Base-by-base conservation (phyloP, 768 basidiomycete genomes). In the Cystofilobasidium macerans region DNA sequence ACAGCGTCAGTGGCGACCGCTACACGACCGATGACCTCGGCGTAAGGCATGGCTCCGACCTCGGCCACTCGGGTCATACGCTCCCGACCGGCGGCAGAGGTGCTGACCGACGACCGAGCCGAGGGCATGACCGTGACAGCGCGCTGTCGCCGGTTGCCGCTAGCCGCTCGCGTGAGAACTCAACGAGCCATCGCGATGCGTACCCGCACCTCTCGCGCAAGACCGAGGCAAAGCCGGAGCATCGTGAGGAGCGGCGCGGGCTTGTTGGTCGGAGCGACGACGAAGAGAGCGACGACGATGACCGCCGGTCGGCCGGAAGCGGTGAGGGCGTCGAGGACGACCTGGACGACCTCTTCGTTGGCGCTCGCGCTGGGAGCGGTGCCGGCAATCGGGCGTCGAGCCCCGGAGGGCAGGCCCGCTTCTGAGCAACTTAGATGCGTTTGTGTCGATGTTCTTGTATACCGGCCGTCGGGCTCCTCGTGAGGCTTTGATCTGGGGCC, bases 151-250 rank as follows among this genome's bases (percentile, higher is more conserved):
- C 33, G 12, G 26, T 3, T 2, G 20, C 57, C 33, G 35, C 57
- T 24, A 33, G 35, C 33, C 20, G 9, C 33, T 58, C 57, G 20
- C 57, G 58, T 16, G 40, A 59, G 30, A 42, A 45, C 48, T 58
- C 28, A 2, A 30, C 57, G 9, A 13, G 16, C 3, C 56, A 59
- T 18, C 33, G 28, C 5, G 16, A 35, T 14, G 16, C 40, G n/a
- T 65, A 65, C 45, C 64, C 64, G 35, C 64, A 51, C 24, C 42
- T 65, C 20, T 45, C 64, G 11, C 58, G 59, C 35, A 59, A 59
- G 64, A 38, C n/a, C 30, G 64, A 65, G 47, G 38, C 56, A 5
- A 12, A 36, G 45, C 45, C 64, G 13, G 57, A 65, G 43, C 22
- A 4, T 22, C 54, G 54, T 7, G 24, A 58, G 35, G 64, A 65